These are phyloP conservation scores for Saccharomyces hybrid DNA, from an alignment of 1,139 yeast genomes.

Conservation along the genomic window DNA sequence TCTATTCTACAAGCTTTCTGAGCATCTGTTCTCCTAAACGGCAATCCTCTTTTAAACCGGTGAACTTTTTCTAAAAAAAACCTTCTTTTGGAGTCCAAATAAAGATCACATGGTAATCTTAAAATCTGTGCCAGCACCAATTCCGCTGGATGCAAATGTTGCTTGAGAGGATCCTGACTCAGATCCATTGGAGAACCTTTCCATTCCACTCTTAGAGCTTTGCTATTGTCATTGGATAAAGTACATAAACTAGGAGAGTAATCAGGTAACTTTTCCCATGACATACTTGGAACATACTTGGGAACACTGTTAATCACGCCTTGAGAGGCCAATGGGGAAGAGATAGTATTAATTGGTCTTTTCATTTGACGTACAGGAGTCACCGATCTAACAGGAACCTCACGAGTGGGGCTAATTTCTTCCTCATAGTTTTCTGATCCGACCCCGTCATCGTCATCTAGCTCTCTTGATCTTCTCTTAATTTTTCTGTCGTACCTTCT, in stretches of 20 bases:
- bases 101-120: slow-evolving; percentile 79
- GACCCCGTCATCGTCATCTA: neutral
- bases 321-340: slow-evolving; percentile 26
- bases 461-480: neutral
- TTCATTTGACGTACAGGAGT: slow-evolving; percentile 4
- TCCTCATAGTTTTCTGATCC: neutral
- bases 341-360: slow-evolving; percentile 1
- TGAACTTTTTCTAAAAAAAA: slow-evolving; percentile 82
- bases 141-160: slow-evolving; percentile 84
- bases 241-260: slow-evolving; percentile 63
- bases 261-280: slow-evolving; percentile 55
- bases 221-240: slow-evolving; percentile 57
- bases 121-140: slow-evolving; percentile 73
- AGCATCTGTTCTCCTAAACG: slow-evolving; percentile 94
- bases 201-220: slow-evolving; percentile 88
- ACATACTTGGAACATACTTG: slow-evolving; percentile 37
- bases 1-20: slow-evolving; percentile 97
- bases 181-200: slow-evolving; percentile 97
- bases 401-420: neutral
- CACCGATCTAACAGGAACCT: slow-evolving; percentile 2
- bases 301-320: slow-evolving; percentile 17
- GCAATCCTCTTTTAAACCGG: slow-evolving; percentile 63
- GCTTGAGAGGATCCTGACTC: slow-evolving; percentile 63
- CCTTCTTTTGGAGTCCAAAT: slow-evolving; percentile 86
- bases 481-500: neutral